Base-by-base conservation (phyloP, 108 stramenopile genomes). In the Nitzschia sp. region DNA sequence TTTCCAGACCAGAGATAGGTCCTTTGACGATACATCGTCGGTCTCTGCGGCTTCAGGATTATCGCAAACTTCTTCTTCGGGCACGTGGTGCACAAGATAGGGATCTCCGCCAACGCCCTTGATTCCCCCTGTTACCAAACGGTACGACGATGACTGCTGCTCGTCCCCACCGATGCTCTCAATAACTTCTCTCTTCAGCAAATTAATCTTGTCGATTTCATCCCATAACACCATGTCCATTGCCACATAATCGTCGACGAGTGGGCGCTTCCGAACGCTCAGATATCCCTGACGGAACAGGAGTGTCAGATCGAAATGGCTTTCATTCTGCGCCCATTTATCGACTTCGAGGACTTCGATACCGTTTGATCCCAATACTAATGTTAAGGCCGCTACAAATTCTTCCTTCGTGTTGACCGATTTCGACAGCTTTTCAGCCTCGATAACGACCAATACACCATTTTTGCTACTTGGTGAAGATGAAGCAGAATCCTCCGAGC, bases 41-140 rank as follows among this genome's bases (percentile, higher is more conserved):
- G 6, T 41, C 38, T 6, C 13, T 13, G 13, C 6, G 6, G 38
- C 9, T 22, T 19, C 19, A 4, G 48, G 19, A 21, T 21, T 50
- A 4, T 50, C 48, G 19, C 48, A 50, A 16, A 22, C 21, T 19
- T 4, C 48, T 4, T 4, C 19, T 50, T 50, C 48, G 4, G 4
- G 48, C 4, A n/a, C 21, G 19, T 16, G 19, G 48, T n/a, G 8
- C 17, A 21, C 4, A 50, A 50, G 9, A 50, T 50, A 50, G 4
- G 48, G 48, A 21, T 21, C 4, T n/a, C 5, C 19, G 4, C 4
- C 9, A 4, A n/a, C 5, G 4, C 48, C 48, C 19, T 50, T 11
- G 17, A 90, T 90, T 28, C 89, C 89, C 23, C 84, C 84, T 29
- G 81, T 74, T 55, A 87, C 81, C 38, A 90, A 75, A 52, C 86